Evolutionary conservation across 495 filamentous ascomycete species (phyloP), one percentile per base, ranked within the genome.

Genomic region (Stereocaulon alpinum): DNA sequence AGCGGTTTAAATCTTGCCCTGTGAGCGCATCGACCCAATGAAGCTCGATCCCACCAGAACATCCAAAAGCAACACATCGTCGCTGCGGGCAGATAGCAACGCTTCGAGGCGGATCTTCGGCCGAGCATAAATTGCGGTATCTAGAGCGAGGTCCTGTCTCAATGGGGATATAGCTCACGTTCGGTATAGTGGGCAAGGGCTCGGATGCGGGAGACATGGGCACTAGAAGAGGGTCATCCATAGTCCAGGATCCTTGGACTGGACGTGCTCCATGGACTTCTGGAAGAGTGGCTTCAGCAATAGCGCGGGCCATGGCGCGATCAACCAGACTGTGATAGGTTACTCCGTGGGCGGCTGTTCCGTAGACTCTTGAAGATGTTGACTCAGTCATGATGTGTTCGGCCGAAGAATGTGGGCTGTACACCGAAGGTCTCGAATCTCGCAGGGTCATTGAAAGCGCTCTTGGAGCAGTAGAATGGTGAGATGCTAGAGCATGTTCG

Each of bases 41-140:
- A 10, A 90, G 69, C 62, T 90, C 85, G 44, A 89, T 82, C 9
- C 86, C 84, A 10, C 75, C 73, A 24, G 76, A 74, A 52, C 81
- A 88, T 18, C 86, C 86, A 72, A 88, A 89, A 2, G 86, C 86
- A 14, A 87, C 80, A 64, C 83, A 86, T 20, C 78, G 77, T 34
- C 83, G 77, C 34, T 82, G 80, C 12, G 86, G 86, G 59, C 82
- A 87, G 51, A 90, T 80, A 1, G 86, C 82, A 6, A 89, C 79
- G 12, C 80, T 84, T 55, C 79, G 77, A 6, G 86, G 86, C 20
- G 81, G 81, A 59, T 87, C 81, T 56, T 87, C 79, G 11, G 78
- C 73, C 1, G 79, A 82, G 67, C 86, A 87, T 45, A 90, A 60
- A 58, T 86, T 77, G 27, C 76, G 72, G 61, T 83, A 83, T 64